Evolutionary conservation across 1,284 basidiomycete genomes (phyloP), one percentile per base, ranked within the genome.

Genomic region (Cutaneotrichosporon cavernicola): DNA sequence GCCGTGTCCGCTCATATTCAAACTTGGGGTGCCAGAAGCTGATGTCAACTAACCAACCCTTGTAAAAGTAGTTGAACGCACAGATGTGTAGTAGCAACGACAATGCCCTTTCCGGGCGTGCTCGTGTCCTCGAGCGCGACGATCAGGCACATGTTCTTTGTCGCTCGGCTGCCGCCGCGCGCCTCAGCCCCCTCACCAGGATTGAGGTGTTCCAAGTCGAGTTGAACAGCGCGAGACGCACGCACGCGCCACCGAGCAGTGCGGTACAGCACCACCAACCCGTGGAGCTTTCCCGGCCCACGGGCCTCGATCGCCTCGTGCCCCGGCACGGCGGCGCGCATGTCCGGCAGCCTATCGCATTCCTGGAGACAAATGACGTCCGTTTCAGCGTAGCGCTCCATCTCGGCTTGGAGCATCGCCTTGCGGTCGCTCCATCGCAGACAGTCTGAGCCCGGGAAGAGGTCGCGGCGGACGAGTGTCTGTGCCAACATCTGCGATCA

Each of bases 21-120:
- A 90, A 92, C 89, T 85, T 87, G 8, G 94, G 93, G 79, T 97
- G 93, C 95, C 95, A 97, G 80, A 98, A 97, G 7, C 79, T 80
- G 61, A 16, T 7, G 22, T 32, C 18, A 58, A 36, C 30, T 22
- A 34, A 26, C 18, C 2, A 5, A 32, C 5, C 34, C 4, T 52
- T 1, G 1, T n/a, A n/a, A n/a, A n/a, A n/a, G n/a, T 3, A 36
- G 9, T 21, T 18, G 9, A 34, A 72, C 77, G 71, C 56, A 80
- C 81, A 82, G 67, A 73, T 81, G 78, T 89, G 84, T 82, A 90
- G 88, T 92, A 13, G 91, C 85, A 2, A 87, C 82, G 9, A 84
- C 81, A 22, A 95, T 84, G 68, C 79, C 81, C 40, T 70, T 59
- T 0, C 68, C 72, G 8, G 77, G 73, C 13, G 77, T 73, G 43